Evolutionary conservation across 2,329 filamentous ascomycete species (phyloP), one percentile per base, ranked within the genome.

Genomic region (Ceratocystis alfenasii): DNA sequence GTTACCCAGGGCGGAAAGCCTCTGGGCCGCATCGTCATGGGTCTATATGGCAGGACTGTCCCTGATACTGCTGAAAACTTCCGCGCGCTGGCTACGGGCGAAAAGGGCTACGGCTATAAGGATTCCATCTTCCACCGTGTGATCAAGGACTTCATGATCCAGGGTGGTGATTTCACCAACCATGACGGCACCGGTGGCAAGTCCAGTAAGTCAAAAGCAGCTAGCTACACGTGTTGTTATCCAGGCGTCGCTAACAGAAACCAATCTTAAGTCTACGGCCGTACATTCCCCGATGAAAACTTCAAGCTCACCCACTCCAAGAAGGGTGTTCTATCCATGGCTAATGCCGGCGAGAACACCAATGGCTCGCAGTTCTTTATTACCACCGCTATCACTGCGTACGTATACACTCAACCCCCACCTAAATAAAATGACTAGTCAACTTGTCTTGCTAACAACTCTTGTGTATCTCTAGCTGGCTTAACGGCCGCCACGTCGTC

Each of bases 251-350:
- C 48, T 55, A 53, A 36, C 48, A 41, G 17, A n/a, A 33, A 8
- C 10, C n/a, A 46, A 1, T n/a, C 22, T 67, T n/a, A 69, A 87
- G 84, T 94, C 80, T 94, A 93, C 75, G 89, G 89, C 72, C 81
- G 83, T 72, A 89, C 89, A 78, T 94, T 94, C 79, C 78, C 84
- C 70, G 89, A 95, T 73, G 89, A 95, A 86, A 94, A 93, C 87
- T 94, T 95, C 83, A 93, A 94, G 86, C 83, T 93, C 74, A 92
- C 91, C 83, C 90, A 95, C 85, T 84, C 82, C 80, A 91, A 90
- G 83, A 87, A 86, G 77, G 89, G 89, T 73, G 79, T 90, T 63
- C 80, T 94, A 70, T 90, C 87, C 77, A 94, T 90, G 89, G 89
- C 88, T 77, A 92, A 92, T 78, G 84, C 88, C 68, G 89, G 89